These are phyloP conservation scores for Malus sieversii DNA, from an alignment of 306 rosid species.

Conservation along the genomic window DNA sequence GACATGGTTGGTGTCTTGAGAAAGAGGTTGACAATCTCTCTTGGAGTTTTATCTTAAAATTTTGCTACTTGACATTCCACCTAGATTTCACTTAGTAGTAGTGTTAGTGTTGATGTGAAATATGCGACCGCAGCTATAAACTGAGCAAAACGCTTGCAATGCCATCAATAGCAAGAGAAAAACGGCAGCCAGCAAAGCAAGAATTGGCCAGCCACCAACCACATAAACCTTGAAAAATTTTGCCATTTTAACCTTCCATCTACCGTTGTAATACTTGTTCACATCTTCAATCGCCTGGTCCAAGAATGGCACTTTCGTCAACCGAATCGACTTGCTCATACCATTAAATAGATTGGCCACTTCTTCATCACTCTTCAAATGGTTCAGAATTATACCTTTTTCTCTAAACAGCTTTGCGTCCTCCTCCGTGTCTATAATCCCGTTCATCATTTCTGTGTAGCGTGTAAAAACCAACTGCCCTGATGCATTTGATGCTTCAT, in stretches of 20 bases:
- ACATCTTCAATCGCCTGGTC: conserved; percentile 73
- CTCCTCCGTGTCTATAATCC: conserved; percentile 59
- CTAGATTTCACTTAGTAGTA: not conserved
- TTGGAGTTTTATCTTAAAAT: too few species aligned
- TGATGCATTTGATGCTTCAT: conserved; percentile 53
- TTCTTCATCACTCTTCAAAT: conserved; percentile 59
- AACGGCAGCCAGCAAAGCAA: conserved; percentile 47
- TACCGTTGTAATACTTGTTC: conserved; percentile 51
- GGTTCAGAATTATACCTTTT: conserved; percentile 50
- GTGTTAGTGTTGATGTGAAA: not conserved
- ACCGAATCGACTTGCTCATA: conserved; percentile 58
- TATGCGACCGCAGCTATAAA: conserved; percentile 15
- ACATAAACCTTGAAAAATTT: conserved; percentile 42
- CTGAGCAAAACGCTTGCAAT: conserved; percentile 23
- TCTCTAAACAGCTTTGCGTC: conserved; percentile 52
- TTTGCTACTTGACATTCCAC: too few species aligned
- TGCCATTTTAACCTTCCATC: conserved; percentile 45
- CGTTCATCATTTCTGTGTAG: conserved; percentile 65
- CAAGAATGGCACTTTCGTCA: conserved; percentile 54
- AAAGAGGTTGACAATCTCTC: too few species aligned
- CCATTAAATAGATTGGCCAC: conserved; percentile 62
- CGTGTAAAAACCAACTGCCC: conserved; percentile 63
- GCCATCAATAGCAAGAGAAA: conserved; percentile 39
- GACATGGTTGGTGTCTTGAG: too few species aligned
- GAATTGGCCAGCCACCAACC: conserved; percentile 53